These are phyloP conservation scores for Mycena pura DNA, from an alignment of 768 basidiomycete species.

Conservation along the genomic window DNA sequence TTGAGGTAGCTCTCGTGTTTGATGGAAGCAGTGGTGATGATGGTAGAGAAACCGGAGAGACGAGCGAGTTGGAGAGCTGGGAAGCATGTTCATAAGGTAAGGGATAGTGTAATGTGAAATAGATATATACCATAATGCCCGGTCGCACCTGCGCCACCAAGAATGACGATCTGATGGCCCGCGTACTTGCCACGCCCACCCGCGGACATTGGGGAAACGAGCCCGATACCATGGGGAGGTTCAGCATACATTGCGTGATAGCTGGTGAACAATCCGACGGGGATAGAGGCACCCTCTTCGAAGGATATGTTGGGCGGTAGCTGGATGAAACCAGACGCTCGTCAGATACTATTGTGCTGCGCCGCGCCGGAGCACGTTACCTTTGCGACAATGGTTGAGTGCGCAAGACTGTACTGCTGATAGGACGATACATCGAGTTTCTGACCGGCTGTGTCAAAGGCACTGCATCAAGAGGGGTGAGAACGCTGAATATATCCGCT, in stretches of 20 bases:
- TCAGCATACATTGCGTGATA: slow-evolving; percentile 55
- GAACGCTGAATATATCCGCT: neutral
- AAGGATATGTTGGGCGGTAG: slow-evolving; percentile 9
- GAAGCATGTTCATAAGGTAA: slow-evolving; percentile 8
- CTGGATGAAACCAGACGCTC: neutral
- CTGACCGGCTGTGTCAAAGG: slow-evolving; percentile 14
- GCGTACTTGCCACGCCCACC: slow-evolving; percentile 47
- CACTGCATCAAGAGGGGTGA: slow-evolving; percentile 3
- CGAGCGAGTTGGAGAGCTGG: slow-evolving; percentile 42
- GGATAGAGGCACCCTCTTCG: slow-evolving; percentile 9
- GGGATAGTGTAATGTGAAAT: neutral
- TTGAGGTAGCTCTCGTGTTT: slow-evolving; percentile 40
- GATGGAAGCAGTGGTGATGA: slow-evolving; percentile 48
- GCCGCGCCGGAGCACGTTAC: neutral
- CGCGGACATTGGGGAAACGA: slow-evolving; percentile 46
- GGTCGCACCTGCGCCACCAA: slow-evolving; percentile 56
- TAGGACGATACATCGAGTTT: slow-evolving; percentile 3
- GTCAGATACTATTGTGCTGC: neutral
- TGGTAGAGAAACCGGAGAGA: slow-evolving; percentile 43
- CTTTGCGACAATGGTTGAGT: slow-evolving; percentile 3
- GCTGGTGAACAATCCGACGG: slow-evolving; percentile 11
- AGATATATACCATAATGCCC: slow-evolving; percentile 54
- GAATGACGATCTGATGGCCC: slow-evolving; percentile 51
- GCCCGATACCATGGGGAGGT: slow-evolving; percentile 45
- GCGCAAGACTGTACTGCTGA: slow-evolving; percentile 13